Percentiles rank a stretch among this genome's conserved stretches.
phyloP scores from a whole-genome alignment of 2,329 filamentous ascomycete genomes.

The Fusarium sp. region DNA sequence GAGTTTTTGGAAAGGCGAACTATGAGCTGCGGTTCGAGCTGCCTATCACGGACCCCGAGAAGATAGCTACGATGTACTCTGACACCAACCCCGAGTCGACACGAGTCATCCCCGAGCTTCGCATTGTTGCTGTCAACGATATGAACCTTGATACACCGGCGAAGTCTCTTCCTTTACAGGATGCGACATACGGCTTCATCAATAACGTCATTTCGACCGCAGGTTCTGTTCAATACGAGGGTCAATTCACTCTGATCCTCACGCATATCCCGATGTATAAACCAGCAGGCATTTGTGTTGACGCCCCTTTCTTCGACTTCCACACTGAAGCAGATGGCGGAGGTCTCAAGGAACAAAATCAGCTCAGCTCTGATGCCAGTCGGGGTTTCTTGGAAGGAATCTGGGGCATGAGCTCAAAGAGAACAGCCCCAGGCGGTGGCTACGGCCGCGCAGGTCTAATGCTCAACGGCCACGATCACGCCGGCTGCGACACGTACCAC shows the following conservation, averaged over 20 bases:
- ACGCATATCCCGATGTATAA: constrained; percentile 96
- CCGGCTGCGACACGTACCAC: constrained; percentile 91
- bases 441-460: constrained; percentile 79
- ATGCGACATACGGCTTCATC: constrained; percentile 80
- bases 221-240: constrained; percentile 66
- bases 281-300: constrained; percentile 80
- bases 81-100: constrained; percentile 56
- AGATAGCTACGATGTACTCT: constrained; percentile 54
- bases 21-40: constrained; percentile 84
- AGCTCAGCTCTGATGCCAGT: constrained; percentile 78
- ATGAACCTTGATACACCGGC: constrained; percentile 94
- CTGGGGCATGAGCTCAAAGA: constrained; percentile 77
- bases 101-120: constrained; percentile 72
- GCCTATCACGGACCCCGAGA: constrained; percentile 53
- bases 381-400: constrained; percentile 84
- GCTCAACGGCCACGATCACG: constrained; percentile 93
- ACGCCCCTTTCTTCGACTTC: constrained; percentile 85
- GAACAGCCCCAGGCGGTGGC: constrained; percentile 66
- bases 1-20: constrained; percentile 85
- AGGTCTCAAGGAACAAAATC: constrained; percentile 89
- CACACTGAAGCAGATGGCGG: constrained; percentile 71
- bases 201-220: constrained; percentile 73
- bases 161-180: constrained; percentile 71
- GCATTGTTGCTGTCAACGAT: constrained; percentile 87
- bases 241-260: constrained; percentile 82